phyloP scores from a whole-genome alignment of 306 rosid species.

The Styphnolobium japonicum region DNA sequence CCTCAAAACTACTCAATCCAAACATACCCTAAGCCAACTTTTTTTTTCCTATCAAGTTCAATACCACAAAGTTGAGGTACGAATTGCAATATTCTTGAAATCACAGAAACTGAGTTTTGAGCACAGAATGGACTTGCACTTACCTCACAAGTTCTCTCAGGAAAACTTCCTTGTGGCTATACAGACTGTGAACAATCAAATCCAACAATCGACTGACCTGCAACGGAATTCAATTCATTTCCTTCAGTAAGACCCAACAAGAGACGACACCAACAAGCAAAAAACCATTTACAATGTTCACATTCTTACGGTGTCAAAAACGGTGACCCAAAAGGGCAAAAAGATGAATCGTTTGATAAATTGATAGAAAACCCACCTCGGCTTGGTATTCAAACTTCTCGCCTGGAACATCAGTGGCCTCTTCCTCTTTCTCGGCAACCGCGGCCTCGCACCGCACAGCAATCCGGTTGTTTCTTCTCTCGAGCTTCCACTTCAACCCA shows the following conservation, averaged over 20 bases:
- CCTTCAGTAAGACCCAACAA: not conserved
- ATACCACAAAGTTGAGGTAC: not conserved
- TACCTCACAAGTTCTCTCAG: conserved; percentile 93
- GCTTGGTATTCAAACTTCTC: conserved; percentile 97
- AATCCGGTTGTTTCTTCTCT: conserved; percentile 36
- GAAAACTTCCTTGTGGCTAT: conserved; percentile 92
- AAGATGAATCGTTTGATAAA: not conserved
- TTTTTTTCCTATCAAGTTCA: not conserved
- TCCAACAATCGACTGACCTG: conserved; percentile 87
- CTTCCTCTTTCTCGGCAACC: conserved; percentile 77
- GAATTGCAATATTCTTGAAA: not conserved
- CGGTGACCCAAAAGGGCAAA: not conserved
- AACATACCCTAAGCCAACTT: too few species aligned
- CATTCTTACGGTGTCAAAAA: too few species aligned
- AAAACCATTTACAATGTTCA: too few species aligned
- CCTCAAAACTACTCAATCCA: too few species aligned
- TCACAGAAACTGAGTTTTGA: not conserved
- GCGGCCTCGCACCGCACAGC: conserved; percentile 77
- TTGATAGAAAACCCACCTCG: conserved; percentile 53
- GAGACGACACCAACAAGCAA: not conserved
- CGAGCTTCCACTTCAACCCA: conserved; percentile 58
- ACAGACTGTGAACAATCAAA: conserved; percentile 93
- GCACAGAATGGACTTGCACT: not conserved
- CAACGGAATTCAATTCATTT: conserved; percentile 24
- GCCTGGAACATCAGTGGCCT: conserved; percentile 64